These are phyloP conservation scores for Suillus hirtellus DNA, from an alignment of 768 basidiomycete genomes.

Conservation along the genomic window DNA sequence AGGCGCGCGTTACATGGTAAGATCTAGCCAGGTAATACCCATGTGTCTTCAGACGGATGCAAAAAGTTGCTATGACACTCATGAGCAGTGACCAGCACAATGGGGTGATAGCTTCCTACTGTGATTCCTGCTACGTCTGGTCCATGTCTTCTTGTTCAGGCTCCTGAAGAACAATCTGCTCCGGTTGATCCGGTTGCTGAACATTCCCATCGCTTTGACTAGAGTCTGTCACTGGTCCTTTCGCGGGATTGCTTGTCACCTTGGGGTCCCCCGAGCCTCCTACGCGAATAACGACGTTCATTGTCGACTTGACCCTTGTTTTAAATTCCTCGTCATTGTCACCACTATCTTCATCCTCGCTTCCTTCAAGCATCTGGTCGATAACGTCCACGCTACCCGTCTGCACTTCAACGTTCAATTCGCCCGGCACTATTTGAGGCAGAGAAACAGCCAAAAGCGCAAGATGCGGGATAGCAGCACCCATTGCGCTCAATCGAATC, in stretches of 20 bases:
- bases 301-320: constrained; percentile 69
- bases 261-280: constrained; percentile 53
- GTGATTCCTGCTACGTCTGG: constrained; percentile 14
- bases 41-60: neutral
- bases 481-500: constrained; percentile 78
- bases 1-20: neutral
- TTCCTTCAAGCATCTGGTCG: constrained; percentile 78
- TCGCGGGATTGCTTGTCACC: constrained; percentile 16
- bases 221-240: constrained; percentile 11
- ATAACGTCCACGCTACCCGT: constrained; percentile 74
- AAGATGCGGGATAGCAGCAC: constrained; percentile 85
- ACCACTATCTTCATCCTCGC: constrained; percentile 67
- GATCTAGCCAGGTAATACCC: neutral
- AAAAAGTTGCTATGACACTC: neutral
- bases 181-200: constrained; percentile 15
- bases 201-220: constrained; percentile 12
- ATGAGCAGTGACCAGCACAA: neutral
- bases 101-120: neutral
- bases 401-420: constrained; percentile 59
- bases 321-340: constrained; percentile 57
- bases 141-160: constrained; percentile 47
- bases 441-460: constrained; percentile 69
- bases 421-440: constrained; percentile 70
- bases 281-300: constrained; percentile 60
- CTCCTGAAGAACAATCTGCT: constrained; percentile 40